phyloP scores from a whole-genome alignment of 2,329 filamentous ascomycete genomes.

The Dendryphion nanum region DNA sequence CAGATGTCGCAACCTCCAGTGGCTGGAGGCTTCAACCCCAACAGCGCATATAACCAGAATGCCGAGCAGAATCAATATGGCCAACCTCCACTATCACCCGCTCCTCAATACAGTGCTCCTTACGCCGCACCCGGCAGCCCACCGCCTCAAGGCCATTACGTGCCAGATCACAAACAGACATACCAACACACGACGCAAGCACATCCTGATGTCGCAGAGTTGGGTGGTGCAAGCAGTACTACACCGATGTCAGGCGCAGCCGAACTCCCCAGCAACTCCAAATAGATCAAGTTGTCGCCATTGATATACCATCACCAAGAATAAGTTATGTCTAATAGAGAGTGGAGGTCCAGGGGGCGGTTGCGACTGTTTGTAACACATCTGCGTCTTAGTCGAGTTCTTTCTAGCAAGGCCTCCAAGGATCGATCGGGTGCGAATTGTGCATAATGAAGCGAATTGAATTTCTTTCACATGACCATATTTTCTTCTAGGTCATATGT shows the following conservation, averaged over 20 bases:
- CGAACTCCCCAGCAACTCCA: no score
- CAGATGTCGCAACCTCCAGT: background rate
- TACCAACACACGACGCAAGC: background rate
- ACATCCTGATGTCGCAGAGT: constrained; percentile 1
- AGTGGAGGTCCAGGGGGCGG: no score
- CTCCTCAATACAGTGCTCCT: constrained; percentile 14
- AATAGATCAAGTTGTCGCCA: no score
- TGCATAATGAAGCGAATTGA: no score
- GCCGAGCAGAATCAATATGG: constrained; percentile 7
- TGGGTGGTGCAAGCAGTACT: constrained; percentile 2
- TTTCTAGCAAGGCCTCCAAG: no score
- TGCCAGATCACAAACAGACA: constrained; percentile 3
- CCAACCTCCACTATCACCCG: constrained; percentile 8
- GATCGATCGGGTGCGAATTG: no score
- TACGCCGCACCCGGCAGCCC: constrained; percentile 10
- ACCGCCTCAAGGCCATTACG: constrained; percentile 6
- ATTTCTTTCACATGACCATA: no score
- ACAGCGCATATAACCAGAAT: constrained; percentile 1
- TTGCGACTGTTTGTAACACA: no score
- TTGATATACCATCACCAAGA: no score
- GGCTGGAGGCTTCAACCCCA: background rate
- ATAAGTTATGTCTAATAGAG: no score
- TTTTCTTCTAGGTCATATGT: no score
- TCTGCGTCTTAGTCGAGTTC: no score
- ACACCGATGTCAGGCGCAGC: background rate